Percentiles rank a stretch among this genome's conserved stretches.
Conservation (phyloP, 495 filamentous ascomycete species). For the Neurospora hispaniola region DNA sequence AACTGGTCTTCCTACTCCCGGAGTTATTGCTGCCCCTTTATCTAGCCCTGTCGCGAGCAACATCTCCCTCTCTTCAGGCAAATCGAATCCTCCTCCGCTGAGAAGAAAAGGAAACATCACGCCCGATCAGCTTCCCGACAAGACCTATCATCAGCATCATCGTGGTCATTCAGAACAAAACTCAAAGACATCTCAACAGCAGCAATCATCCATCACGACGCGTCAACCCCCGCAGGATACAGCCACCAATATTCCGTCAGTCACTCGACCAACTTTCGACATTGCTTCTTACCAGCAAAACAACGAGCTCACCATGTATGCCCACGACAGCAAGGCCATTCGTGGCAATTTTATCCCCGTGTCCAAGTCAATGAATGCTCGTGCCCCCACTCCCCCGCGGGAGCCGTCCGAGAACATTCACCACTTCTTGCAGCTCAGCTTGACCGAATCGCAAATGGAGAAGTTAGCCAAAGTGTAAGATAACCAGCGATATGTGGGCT, state of each 20-base stretch:
- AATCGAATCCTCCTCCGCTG: background rate
- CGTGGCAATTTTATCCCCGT: constrained; percentile 19
- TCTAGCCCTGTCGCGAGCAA: background rate
- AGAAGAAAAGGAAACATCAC: background rate
- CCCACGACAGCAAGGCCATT: constrained; percentile 7
- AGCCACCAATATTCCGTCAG: background rate
- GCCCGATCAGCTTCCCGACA: background rate
- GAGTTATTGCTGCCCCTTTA: background rate
- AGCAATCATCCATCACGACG: background rate
- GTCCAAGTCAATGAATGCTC: background rate
- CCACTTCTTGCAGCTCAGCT: constrained; percentile 10
- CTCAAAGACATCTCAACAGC: background rate
- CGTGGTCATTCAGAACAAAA: background rate
- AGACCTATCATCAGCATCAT: background rate
- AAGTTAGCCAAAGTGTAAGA: constrained; percentile 15
- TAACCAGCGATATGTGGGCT: no score
- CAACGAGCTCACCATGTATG: background rate
- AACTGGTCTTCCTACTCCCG: background rate
- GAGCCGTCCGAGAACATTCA: no score
- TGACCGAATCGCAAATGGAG: constrained; percentile 21
- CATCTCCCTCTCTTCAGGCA: background rate
- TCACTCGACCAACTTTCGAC: background rate
- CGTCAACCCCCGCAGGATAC: background rate
- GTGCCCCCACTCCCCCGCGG: no score
- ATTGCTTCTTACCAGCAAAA: background rate